These are phyloP conservation scores for Sechiopsis laciniata DNA, from an alignment of 306 rosid species.

Conservation along the genomic window DNA sequence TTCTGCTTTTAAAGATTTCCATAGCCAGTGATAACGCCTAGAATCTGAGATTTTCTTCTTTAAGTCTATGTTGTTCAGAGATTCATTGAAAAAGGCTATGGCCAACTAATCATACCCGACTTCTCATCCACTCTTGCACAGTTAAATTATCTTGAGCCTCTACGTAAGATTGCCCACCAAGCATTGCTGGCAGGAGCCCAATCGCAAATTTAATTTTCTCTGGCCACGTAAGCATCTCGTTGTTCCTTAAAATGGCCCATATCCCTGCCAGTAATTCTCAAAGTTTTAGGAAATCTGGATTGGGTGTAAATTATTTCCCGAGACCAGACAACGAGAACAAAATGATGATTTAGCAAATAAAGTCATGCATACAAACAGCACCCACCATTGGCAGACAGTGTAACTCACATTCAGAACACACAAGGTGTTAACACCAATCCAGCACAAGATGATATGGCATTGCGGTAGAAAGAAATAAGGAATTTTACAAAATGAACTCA, in stretches of 20 bases:
- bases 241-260: constrained; percentile 92
- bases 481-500: background rate
- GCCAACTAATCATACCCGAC: constrained; percentile 47
- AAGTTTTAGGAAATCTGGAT: constrained; percentile 18
- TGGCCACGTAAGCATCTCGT: constrained; percentile 96
- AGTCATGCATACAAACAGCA: background rate
- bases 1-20: background rate
- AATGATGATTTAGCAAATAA: constrained; percentile 2
- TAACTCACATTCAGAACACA: background rate
- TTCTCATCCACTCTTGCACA: constrained; percentile 90
- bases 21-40: background rate
- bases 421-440: background rate
- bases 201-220: constrained; percentile 93
- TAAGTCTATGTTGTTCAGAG: background rate
- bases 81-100: background rate
- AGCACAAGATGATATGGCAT: background rate
- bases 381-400: background rate
- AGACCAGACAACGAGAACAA: background rate
- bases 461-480: background rate
- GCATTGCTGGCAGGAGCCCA: constrained; percentile 91
- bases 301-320: background rate
- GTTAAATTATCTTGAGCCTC: constrained; percentile 86
- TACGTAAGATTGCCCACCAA: constrained; percentile 92
- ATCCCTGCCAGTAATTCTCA: constrained; percentile 52
- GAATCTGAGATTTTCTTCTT: constrained; percentile 1